These are phyloP conservation scores for Penium margaritaceum DNA, from an alignment of 139 green algal genomes.

Conservation along the genomic window DNA sequence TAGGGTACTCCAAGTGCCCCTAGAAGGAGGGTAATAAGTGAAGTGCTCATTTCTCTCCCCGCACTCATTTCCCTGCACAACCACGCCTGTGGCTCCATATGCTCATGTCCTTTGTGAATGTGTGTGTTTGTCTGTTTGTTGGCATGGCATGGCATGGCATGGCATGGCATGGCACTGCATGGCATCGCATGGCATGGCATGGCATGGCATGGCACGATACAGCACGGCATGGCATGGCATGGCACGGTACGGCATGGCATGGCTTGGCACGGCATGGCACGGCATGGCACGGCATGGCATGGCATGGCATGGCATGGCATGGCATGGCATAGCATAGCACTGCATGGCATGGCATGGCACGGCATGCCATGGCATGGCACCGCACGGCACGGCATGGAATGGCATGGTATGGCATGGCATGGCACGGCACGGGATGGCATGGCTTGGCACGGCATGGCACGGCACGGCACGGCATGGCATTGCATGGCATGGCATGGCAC, in stretches of 20 bases:
- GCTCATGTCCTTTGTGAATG: no score
- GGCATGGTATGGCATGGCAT: neutral
- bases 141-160: constrained; percentile 15
- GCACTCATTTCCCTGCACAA: no score
- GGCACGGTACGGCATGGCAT: constrained; percentile 21
- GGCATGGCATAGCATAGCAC: constrained; percentile 1
- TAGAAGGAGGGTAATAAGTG: no score
- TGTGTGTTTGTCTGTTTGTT: no score
- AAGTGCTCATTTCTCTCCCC: no score
- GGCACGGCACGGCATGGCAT: neutral
- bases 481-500: neutral
- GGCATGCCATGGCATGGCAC: neutral
- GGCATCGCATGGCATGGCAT: constrained; percentile 8
- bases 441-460: neutral
- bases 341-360: constrained; percentile 8
- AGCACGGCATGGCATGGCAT: constrained; percentile 18
- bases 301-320: constrained; percentile 12
- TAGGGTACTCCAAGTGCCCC: no score
- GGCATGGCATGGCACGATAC: constrained; percentile 10
- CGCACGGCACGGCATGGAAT: neutral
- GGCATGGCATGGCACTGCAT: neutral
- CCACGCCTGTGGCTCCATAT: no score
- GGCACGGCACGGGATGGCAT: neutral
- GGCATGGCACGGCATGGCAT: constrained; percentile 22
- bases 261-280: constrained; percentile 20